Evolutionary conservation across 2,329 filamentous ascomycete genomes (phyloP), one percentile per base, ranked within the genome.

Genomic region (Aspergillus niger): DNA sequence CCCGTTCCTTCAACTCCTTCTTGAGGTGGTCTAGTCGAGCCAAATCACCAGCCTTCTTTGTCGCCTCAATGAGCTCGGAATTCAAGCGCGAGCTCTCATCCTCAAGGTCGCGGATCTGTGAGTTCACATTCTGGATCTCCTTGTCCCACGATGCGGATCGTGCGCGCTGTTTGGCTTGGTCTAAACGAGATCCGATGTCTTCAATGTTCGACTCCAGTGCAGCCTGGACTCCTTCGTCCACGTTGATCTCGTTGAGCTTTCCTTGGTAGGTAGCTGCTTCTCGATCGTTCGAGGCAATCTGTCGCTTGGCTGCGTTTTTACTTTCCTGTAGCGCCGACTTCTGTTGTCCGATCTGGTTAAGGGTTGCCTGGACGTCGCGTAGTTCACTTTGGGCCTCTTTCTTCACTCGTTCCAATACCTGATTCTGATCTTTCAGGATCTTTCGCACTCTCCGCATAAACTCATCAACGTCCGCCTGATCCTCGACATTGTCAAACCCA

Each of bases 171-270:
- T 86, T 89, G 3, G 86, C 82, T 56, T 84, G 82, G 50, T 83
- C 77, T 15, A 96, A 81, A 36, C 83, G 85, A 17, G 80, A 79
- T 62, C 89, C 85, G 0, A 91, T 82, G 41, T 95, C 90, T 39
- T 86, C 85, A 52, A 91, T 85, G 56, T 89, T 88, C 15, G 88
- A 85, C 68, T 95, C 89, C 6, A 97, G 82, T 3, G 91, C 82
- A 26, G 90, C 90, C 73, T 91, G 91, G 32, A 86, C 86, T 3
- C 93, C 93, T 77, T 98, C 94, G 67, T 99, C 94, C 30, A 93
- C 84, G 38, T 90, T 85, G 58, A 99, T 89, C n/a, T 82, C 81
- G 67, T 89, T 84, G 32, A 92, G 81, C 32, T 90, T 86, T 50
- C 80, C 83, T 70, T 96, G 91, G 36, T 93, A 81, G 1, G 80